phyloP scores from a whole-genome alignment of 257 asterid species.

The Solanum pennellii region DNA sequence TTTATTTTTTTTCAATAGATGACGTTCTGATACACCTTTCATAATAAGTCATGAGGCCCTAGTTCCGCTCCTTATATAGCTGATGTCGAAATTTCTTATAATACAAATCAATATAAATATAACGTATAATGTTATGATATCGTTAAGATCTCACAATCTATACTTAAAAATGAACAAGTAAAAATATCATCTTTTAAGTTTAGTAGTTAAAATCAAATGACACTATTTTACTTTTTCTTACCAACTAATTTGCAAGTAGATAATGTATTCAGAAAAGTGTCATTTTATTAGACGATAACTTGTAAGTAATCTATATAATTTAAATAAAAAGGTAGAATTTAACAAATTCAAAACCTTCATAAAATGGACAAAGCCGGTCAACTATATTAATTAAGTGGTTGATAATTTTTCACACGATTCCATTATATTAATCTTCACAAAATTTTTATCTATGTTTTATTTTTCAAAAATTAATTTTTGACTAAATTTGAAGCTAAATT shows the following conservation, averaged over 20 bases:
- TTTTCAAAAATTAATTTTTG: too few species aligned
- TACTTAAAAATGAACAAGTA: background rate
- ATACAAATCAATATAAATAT: background rate
- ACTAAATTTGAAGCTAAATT: background rate
- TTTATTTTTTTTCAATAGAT: fast-evolving
- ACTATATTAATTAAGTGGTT: background rate
- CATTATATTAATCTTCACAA: background rate
- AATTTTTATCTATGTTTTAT: too few species aligned
- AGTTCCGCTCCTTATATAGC: background rate
- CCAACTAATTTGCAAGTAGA: background rate
- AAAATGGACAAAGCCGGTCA: background rate
- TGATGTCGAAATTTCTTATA: background rate
- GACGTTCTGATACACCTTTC: background rate
- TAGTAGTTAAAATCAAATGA: background rate
- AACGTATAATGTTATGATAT: fast-evolving
- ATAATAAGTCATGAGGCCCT: background rate
- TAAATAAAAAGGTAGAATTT: background rate
- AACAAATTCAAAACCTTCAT: background rate
- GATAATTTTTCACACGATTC: background rate
- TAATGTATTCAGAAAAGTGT: background rate
- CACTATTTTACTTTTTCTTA: background rate
- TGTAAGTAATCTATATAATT: background rate
- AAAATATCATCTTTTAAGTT: too few species aligned
- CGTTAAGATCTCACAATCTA: background rate
- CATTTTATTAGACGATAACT: background rate